Evolutionary conservation across 2,329 filamentous ascomycete species (phyloP).

Genomic region (Pseudocercospora eumusae): DNA sequence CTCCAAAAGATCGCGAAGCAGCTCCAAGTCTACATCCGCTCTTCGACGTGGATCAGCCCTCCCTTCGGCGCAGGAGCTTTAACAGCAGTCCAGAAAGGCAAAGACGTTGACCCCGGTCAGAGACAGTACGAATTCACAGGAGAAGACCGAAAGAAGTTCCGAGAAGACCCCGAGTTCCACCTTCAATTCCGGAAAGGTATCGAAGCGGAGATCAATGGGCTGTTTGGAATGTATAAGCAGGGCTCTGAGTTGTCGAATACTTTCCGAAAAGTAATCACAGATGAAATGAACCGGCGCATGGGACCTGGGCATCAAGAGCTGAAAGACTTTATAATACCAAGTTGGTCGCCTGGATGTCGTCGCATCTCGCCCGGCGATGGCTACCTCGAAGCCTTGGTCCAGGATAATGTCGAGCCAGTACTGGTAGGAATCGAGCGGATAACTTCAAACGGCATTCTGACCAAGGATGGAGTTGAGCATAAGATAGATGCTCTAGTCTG

Average conservation of each 20-base stretch:
- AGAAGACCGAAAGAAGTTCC: constrained; percentile 43
- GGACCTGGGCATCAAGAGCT: constrained; percentile 43
- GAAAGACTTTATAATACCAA: constrained; percentile 44
- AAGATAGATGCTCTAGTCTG: constrained; percentile 51
- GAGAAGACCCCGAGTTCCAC: constrained; percentile 46
- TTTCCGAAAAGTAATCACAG: constrained; percentile 50
- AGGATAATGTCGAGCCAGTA: constrained; percentile 19
- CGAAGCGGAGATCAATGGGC: constrained; percentile 52
- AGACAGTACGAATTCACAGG: constrained; percentile 48
- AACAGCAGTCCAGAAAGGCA: constrained; percentile 32
- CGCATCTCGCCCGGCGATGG: constrained; percentile 21
- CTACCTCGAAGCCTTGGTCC: constrained; percentile 20
- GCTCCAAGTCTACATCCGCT: constrained; percentile 7
- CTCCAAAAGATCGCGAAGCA: constrained; percentile 33
- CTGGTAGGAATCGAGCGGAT: constrained; percentile 18
- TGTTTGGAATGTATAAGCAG: constrained; percentile 49
- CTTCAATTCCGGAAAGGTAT: constrained; percentile 50
- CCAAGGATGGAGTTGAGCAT: constrained; percentile 22
- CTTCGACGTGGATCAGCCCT: constrained; percentile 10
- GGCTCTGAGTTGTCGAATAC: constrained; percentile 46
- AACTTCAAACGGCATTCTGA: constrained; percentile 17
- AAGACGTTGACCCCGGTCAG: constrained; percentile 32
- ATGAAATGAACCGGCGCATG: constrained; percentile 39
- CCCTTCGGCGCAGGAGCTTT: constrained; percentile 4
- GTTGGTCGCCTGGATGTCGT: constrained; percentile 41